Conservation (phyloP, 2,329 filamentous ascomycete genomes). For the Trichoderma sp. region DNA sequence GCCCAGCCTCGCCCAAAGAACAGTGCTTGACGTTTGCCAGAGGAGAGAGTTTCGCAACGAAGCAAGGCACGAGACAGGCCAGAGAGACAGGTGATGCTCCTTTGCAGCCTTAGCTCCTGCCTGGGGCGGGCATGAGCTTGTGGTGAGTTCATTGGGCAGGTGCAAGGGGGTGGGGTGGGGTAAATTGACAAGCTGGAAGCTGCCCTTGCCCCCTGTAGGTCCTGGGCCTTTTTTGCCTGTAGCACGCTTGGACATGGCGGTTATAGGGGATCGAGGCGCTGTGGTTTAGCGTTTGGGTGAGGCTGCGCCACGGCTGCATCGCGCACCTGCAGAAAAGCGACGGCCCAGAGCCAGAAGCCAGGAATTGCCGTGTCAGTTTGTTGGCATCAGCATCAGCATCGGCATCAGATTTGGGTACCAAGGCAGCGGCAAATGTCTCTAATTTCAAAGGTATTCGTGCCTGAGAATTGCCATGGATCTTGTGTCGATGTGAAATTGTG, state of each 20-base stretch:
- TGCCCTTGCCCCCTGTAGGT: neutral
- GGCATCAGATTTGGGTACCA: neutral
- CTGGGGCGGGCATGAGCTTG: constrained; percentile 17
- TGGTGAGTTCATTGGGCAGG: constrained; percentile 26
- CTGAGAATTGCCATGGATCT: neutral
- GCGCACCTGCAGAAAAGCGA: neutral
- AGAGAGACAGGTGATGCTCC: neutral
- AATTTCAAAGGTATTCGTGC: neutral
- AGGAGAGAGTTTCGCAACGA: neutral
- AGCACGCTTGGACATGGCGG: neutral
- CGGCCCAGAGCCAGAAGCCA: neutral
- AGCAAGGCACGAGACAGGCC: constrained; percentile 8
- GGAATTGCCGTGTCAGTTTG: neutral
- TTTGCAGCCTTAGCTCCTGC: neutral
- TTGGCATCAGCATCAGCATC: neutral
- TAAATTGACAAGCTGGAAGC: neutral
- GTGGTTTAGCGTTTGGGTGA: neutral
- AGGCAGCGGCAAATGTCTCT: neutral
- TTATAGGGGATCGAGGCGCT: neutral
- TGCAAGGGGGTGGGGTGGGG: constrained; percentile 4
- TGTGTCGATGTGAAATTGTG: neutral
- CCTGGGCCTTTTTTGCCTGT: neutral
- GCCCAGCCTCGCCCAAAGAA: constrained; percentile 12
- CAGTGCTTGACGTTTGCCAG: constrained; percentile 3
- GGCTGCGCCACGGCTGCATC: neutral